Evolutionary conservation across 768 basidiomycete species (phyloP), one percentile per base, ranked within the genome.

Genomic region (Lactifluus subvellereus): DNA sequence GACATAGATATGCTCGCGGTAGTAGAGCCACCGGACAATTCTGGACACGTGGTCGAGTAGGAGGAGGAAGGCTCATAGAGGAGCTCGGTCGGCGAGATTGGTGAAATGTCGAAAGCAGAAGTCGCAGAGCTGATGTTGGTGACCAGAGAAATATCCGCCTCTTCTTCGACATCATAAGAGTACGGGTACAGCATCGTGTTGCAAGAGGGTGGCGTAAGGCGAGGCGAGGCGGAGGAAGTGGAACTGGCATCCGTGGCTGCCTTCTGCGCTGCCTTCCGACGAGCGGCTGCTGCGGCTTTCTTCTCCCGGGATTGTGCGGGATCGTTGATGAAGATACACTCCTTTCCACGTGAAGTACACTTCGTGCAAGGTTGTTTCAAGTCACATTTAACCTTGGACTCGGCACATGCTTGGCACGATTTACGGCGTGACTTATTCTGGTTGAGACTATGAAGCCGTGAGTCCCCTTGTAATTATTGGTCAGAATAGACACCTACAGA

Each of bases 371-470:
- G 85, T 61, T 77, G 78, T 65, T 83, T 79, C 16, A 85, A 73
- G 69, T 85, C 80, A 69, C 85, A 86, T 75, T 85, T 86, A 37
- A 85, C 80, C 73, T 86, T 86, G 22, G 84, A 85, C 69, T 85
- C 83, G 5, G 83, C 84, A 69, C 85, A 86, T 20, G 85, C 80
- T 71, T 81, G 80, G 67, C 85, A 87, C 4, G 84, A 85, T 71
- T 84, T 84, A 67, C 83, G 76, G 64, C 83, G 77, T 50, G 84
- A 85, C 64, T 81, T 82, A 60, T 77, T 77, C 70, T 80, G 79
- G 40, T 74, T 76, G 60, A 72, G 72, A n/a, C 56, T 54, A 40
- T 8, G 2, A 48, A 40, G 3, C 4, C 10, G n/a, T 60, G 14
- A 47, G 56, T 59, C 6, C 22, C 7, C 11, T 49, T 33, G 1